Evolutionary conservation across 306 rosid genomes (phyloP).

Genomic region (Castanea crenata): DNA sequence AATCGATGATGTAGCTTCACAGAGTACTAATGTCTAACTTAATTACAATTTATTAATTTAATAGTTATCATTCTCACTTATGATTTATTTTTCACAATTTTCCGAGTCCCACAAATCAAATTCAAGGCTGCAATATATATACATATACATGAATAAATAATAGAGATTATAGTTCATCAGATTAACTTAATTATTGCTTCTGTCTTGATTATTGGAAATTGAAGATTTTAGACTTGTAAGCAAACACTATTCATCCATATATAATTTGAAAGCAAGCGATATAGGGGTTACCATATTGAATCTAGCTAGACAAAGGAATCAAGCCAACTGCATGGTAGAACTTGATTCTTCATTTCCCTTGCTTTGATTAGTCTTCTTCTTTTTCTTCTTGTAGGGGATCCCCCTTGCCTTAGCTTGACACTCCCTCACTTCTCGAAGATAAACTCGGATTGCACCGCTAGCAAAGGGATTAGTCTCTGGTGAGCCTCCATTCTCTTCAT

Average conservation of each 20-base stretch:
- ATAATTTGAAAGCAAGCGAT: neutral
- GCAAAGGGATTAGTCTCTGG: slow-evolving; percentile 85
- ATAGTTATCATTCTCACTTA: neutral
- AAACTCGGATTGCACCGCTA: slow-evolving; percentile 70
- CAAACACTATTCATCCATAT: neutral
- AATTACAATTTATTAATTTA: neutral
- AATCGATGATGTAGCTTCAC: neutral
- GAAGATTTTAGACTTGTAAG: neutral
- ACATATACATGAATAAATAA: neutral
- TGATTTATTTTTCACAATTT: neutral
- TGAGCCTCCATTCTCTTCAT: slow-evolving; percentile 87
- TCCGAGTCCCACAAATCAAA: neutral
- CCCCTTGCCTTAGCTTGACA: slow-evolving; percentile 96
- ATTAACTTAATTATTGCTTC: neutral
- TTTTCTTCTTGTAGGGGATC: slow-evolving; percentile 93
- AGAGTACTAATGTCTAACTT: neutral
- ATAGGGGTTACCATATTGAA: slow-evolving; percentile 36
- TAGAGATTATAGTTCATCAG: neutral
- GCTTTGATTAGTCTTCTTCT: slow-evolving; percentile 52
- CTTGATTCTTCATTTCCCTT: slow-evolving; percentile 46
- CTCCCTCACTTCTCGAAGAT: slow-evolving; percentile 84
- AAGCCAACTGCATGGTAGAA: slow-evolving; percentile 51
- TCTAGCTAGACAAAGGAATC: slow-evolving; percentile 21
- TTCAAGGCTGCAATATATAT: neutral
- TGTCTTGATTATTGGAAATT: neutral